A percentile compares a stretch with the other conserved stretches of the same genome.
These are phyloP conservation scores for Leptodermis oblonga DNA, from an alignment of 257 asterid species.

Conservation along the genomic window DNA sequence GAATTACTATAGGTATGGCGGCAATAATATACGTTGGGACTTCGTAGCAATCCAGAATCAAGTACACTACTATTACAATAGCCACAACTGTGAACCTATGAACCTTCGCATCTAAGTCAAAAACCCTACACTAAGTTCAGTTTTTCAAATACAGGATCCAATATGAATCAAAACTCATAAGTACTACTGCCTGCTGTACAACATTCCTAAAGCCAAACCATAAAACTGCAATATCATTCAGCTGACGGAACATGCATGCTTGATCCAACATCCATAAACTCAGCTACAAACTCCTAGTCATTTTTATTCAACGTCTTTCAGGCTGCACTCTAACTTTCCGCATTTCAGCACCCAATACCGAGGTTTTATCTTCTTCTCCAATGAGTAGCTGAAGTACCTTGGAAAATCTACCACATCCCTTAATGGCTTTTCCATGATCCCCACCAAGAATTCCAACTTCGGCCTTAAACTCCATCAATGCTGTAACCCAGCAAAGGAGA, in stretches of 20 bases:
- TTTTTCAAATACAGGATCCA: too few species aligned
- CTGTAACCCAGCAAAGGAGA: slow-evolving; percentile 92
- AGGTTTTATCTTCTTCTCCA: slow-evolving; percentile 93
- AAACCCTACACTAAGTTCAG: too few species aligned
- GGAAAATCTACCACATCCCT: slow-evolving; percentile 78
- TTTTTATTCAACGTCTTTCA: slow-evolving; percentile 86
- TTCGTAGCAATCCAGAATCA: too few species aligned
- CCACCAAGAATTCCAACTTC: slow-evolving; percentile 60
- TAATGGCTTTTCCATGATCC: slow-evolving; percentile 64
- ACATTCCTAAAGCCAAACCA: too few species aligned
- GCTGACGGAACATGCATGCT: slow-evolving; percentile 16
- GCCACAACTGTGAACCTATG: too few species aligned
- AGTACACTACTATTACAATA: too few species aligned
- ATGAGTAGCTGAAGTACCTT: slow-evolving; percentile 89
- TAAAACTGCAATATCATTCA: too few species aligned
- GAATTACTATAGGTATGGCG: too few species aligned
- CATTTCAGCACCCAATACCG: slow-evolving; percentile 66
- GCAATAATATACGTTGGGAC: too few species aligned
- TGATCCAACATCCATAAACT: slow-evolving; percentile 41
- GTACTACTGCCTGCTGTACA: too few species aligned
- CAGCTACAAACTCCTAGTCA: slow-evolving; percentile 72
- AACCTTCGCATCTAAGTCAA: too few species aligned
- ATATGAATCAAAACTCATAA: too few species aligned
- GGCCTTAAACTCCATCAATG: slow-evolving; percentile 74
- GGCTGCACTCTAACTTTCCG: slow-evolving; percentile 47